Conservation (phyloP, 2,329 filamentous ascomycete genomes). For the Onygenales sp. region DNA sequence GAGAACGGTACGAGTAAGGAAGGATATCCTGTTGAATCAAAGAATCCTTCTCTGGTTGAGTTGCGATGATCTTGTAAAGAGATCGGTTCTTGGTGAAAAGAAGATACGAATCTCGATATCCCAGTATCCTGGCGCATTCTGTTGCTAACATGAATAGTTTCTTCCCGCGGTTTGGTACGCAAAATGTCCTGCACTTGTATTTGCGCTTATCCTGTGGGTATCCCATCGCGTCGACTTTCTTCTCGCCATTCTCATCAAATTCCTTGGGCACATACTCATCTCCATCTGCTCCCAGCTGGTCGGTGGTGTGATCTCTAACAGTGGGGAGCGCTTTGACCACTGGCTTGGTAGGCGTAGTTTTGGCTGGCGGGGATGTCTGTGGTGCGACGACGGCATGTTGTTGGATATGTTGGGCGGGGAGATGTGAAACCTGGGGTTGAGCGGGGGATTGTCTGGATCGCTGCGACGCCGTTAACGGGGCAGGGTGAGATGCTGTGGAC, state of each 20-base stretch:
- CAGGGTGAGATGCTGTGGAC: conserved; percentile 24
- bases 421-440: conserved; percentile 26
- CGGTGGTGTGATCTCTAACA: conserved; percentile 92
- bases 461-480: conserved; percentile 17
- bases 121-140: conserved; percentile 86
- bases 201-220: conserved; percentile 72
- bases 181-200: conserved; percentile 88
- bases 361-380: conserved; percentile 56
- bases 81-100: conserved; percentile 98
- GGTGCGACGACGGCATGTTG: conserved; percentile 39
- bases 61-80: conserved; percentile 94
- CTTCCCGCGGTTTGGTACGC: conserved; percentile 79
- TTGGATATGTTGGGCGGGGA: conserved; percentile 28
- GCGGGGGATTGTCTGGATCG: conserved; percentile 21
- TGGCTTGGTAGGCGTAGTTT: conserved; percentile 67
- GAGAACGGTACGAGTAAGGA: conserved; percentile 94
- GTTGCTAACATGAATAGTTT: conserved; percentile 99
- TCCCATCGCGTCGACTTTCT: conserved; percentile 79
- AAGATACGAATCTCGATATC: conserved; percentile 94
- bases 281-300: conserved; percentile 78
- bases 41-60: conserved; percentile 91
- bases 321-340: conserved; percentile 92
- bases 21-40: conserved; percentile 90
- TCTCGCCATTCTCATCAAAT: conserved; percentile 84
- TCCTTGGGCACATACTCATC: conserved; percentile 95